These are phyloP conservation scores for Bipolaris bicolor DNA, from an alignment of 2,329 filamentous ascomycete species.

Conservation along the genomic window DNA sequence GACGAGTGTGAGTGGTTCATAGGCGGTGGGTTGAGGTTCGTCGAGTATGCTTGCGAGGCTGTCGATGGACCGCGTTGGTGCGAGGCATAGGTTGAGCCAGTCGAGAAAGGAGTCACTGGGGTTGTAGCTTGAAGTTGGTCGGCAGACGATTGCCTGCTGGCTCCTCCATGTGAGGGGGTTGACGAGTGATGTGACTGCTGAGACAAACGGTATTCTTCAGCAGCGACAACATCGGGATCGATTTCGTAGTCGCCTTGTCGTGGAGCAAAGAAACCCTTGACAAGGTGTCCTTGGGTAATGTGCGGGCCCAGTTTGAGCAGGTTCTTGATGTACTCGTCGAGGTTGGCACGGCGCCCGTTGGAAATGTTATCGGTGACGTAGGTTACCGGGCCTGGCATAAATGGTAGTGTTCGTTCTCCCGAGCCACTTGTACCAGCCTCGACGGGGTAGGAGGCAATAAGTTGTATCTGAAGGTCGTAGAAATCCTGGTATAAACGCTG, in stretches of 20 bases:
- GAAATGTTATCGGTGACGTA: slow-evolving; percentile 98
- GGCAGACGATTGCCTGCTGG: slow-evolving; percentile 47
- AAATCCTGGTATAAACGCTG: slow-evolving; percentile 98
- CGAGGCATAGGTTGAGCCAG: slow-evolving; percentile 48
- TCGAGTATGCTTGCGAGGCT: slow-evolving; percentile 38
- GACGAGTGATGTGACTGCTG: slow-evolving; percentile 55
- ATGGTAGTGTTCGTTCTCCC: slow-evolving; percentile 81
- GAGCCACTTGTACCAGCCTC: slow-evolving; percentile 85
- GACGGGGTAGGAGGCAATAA: slow-evolving; percentile 87
- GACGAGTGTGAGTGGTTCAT: slow-evolving; percentile 49
- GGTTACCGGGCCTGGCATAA: slow-evolving; percentile 97
- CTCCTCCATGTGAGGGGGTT: slow-evolving; percentile 45
- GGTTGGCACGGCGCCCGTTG: slow-evolving; percentile 86
- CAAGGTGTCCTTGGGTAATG: slow-evolving; percentile 82
- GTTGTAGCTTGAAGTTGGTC: slow-evolving; percentile 48
- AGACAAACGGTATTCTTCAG: slow-evolving; percentile 77
- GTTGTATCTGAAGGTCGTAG: slow-evolving; percentile 96
- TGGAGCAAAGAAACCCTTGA: slow-evolving; percentile 89
- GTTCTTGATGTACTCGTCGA: slow-evolving; percentile 95
- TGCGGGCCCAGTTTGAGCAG: slow-evolving; percentile 81
- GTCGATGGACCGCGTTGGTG: slow-evolving; percentile 51
- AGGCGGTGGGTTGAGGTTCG: slow-evolving; percentile 40
- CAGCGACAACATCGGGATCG: slow-evolving; percentile 67
- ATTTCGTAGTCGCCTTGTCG: slow-evolving; percentile 93
- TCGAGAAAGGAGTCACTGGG: slow-evolving; percentile 45